A percentile compares a stretch with the other conserved stretches of the same genome.
phyloP scores from a whole-genome alignment of 257 asterid genomes.

The Perilla frutescens region DNA sequence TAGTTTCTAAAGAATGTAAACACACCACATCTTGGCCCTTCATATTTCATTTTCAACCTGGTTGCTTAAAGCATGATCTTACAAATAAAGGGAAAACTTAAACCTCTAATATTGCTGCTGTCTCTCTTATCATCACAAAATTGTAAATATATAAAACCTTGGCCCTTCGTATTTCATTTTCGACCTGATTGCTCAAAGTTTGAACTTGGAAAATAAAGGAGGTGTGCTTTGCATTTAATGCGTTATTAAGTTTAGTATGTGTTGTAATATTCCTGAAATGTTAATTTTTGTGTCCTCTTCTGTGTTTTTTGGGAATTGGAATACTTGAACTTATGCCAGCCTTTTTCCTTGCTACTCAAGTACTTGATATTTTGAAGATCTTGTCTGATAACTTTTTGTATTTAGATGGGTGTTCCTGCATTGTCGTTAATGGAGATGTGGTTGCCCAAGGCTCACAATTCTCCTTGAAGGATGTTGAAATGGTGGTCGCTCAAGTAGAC shows the following conservation, averaged over 20 bases:
- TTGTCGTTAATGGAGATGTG: slow-evolving; percentile 92
- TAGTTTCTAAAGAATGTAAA: neutral
- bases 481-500: slow-evolving; percentile 93
- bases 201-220: slow-evolving; percentile 24
- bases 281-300: slow-evolving; percentile 7
- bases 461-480: slow-evolving; percentile 89
- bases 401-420: slow-evolving; percentile 96
- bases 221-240: neutral
- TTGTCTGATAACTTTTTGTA: slow-evolving; percentile 26
- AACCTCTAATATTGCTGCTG: slow-evolving; percentile 4
- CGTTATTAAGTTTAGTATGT: neutral
- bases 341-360: slow-evolving; percentile 15
- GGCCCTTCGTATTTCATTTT: neutral
- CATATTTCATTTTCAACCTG: slow-evolving; percentile 12
- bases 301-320: neutral
- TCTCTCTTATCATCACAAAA: neutral
- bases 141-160: neutral
- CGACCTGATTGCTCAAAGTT: slow-evolving; percentile 13
- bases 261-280: neutral
- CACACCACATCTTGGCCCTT: slow-evolving; percentile 1
- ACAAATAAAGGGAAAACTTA: slow-evolving; percentile 9
- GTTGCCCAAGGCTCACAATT: slow-evolving; percentile 96
- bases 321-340: neutral
- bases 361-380: slow-evolving; percentile 27
- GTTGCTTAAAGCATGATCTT: slow-evolving; percentile 17